These are phyloP conservation scores for Arachis stenosperma DNA, from an alignment of 306 rosid genomes.

Conservation along the genomic window DNA sequence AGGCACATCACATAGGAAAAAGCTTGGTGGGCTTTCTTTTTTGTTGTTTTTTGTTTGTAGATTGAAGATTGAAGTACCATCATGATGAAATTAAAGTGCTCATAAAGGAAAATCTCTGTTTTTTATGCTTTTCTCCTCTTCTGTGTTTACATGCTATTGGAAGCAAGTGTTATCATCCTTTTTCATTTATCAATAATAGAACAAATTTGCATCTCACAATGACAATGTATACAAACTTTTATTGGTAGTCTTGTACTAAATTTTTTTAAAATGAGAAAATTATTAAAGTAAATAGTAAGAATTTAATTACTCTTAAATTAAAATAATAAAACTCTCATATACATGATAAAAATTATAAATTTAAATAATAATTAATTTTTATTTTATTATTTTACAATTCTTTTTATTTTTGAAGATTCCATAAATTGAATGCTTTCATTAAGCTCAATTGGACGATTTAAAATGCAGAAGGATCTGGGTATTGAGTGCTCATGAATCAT, in stretches of 20 bases:
- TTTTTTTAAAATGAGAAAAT: too few species aligned
- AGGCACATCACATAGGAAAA: not conserved
- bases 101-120: conserved; percentile 7
- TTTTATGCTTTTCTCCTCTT: not conserved
- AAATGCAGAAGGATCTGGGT: not conserved
- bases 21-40: not conserved
- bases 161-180: not conserved
- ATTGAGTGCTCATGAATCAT: too few species aligned
- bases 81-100: not conserved
- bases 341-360: too few species aligned
- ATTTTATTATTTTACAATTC: too few species aligned
- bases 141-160: not conserved
- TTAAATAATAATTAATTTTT: too few species aligned
- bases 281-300: too few species aligned
- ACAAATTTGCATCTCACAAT: not conserved
- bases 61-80: not conserved
- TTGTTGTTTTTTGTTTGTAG: conserved; percentile 19
- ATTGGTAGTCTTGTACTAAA: too few species aligned
- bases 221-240: too few species aligned
- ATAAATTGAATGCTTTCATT: not conserved
- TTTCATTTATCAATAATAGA: not conserved
- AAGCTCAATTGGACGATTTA: not conserved
- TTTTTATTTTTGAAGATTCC: not conserved
- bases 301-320: too few species aligned
- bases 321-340: too few species aligned